Evolutionary conservation across 805 yeast genomes (phyloP), one percentile per base, ranked within the genome.

Genomic region (Yamadazyma philogaea): DNA sequence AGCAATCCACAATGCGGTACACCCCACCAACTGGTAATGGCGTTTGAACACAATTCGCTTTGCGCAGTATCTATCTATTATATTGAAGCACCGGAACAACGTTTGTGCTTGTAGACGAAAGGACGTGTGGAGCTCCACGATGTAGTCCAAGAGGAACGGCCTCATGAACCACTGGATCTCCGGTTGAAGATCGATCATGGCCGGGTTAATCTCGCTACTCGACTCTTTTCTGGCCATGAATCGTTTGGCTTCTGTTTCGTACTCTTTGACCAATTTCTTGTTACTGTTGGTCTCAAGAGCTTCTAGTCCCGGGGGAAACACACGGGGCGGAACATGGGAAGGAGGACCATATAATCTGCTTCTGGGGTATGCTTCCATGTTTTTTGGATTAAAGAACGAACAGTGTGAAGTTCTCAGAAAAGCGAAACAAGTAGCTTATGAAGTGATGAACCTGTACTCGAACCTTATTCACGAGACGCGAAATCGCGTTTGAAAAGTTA

Each of bases 141-240:
- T 49, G 46, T 68, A 70, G 48, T 70, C 76, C 37, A 70, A 54
- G 38, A 70, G 57, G 47, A 65, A 70, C 4, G 73, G 74, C 44
- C 76, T 57, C 75, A 70, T 66, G 54, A 68, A 69, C 75, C 75
- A 68, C 57, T 73, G 74, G 43, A 72, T 62, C 57, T 73, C 72
- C 1, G 74, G 73, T 53, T 67, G 74, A 37, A 70, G 53, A 44
- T 72, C 73, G 37, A 70, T 72, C 77, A 72, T 82, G 42, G 80
- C 70, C 35, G 58, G 75, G 61, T 46, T 81, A 56, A 59, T 78
- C 73, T 55, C 49, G 30, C 66, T 64, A 20, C 32, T 43, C 4
- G 63, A 44, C 50, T 77, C 82, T 24, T 74, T 55, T 12, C 45
- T 55, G 14, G 77, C 59, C 46, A 68, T 51, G 49, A 72, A 71